A percentile compares a stretch with the other conserved stretches of the same genome.
These are phyloP conservation scores for Talaromyces sp. DNA, from an alignment of 2,329 filamentous ascomycete genomes.

Conservation along the genomic window DNA sequence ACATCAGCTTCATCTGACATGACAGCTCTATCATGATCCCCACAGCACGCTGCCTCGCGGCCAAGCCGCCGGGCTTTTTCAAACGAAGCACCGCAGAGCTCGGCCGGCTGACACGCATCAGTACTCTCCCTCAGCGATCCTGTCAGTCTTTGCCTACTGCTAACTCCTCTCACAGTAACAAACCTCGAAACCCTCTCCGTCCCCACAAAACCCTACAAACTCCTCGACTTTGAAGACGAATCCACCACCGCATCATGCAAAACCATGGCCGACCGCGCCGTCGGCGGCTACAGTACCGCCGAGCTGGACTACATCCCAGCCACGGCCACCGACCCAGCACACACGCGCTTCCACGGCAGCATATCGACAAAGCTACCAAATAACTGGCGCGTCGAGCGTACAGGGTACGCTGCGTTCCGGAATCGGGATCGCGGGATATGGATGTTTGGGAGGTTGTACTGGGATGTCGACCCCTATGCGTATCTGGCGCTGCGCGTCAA, in stretches of 20 bases:
- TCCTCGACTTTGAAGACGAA: slow-evolving; percentile 39
- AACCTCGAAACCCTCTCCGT: slow-evolving; percentile 34
- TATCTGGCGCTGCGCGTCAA: slow-evolving; percentile 86
- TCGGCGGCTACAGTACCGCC: slow-evolving; percentile 78
- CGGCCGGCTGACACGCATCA: slow-evolving; percentile 50
- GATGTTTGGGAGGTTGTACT: slow-evolving; percentile 78
- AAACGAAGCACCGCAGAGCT: slow-evolving; percentile 56
- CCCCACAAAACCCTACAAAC: slow-evolving; percentile 34
- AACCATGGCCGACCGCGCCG: slow-evolving; percentile 78
- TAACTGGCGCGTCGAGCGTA: slow-evolving; percentile 46
- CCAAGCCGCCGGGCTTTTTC: slow-evolving; percentile 47
- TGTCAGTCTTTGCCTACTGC: not conserved
- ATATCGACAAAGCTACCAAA: slow-evolving; percentile 82
- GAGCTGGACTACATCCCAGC: slow-evolving; percentile 62
- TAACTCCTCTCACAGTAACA: slow-evolving; percentile 26
- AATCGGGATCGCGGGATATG: slow-evolving; percentile 72
- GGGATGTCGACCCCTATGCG: slow-evolving; percentile 84
- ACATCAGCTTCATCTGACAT: not conserved
- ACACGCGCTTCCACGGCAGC: slow-evolving; percentile 77
- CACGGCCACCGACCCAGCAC: slow-evolving; percentile 46
- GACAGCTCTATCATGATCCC: slow-evolving; percentile 28
- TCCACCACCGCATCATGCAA: slow-evolving; percentile 47
- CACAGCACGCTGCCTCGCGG: slow-evolving; percentile 33
- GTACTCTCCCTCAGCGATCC: slow-evolving; percentile 27
- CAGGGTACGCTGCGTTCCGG: slow-evolving; percentile 83